phyloP scores from a whole-genome alignment of 306 rosid species.

The Sechiopsis laciniata region DNA sequence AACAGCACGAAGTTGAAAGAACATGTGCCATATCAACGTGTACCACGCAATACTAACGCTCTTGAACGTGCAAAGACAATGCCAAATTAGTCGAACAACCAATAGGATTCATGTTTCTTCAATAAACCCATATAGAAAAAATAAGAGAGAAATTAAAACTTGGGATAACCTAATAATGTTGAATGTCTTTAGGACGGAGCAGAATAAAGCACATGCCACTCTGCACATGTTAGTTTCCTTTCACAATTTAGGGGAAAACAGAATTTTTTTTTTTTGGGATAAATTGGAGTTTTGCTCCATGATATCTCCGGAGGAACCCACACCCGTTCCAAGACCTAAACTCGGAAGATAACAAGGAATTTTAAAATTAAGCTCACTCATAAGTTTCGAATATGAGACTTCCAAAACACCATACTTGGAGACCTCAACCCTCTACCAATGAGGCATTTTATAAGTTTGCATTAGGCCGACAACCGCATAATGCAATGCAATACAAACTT shows the following conservation, averaged over 20 bases:
- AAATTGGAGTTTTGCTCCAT: too few relatives aligned
- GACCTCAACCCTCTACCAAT: too few relatives aligned
- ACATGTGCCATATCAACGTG: constrained; percentile 57
- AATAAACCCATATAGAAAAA: background rate
- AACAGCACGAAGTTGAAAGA: constrained; percentile 65
- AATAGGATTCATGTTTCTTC: background rate
- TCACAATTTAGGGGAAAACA: background rate
- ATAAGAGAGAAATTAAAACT: background rate
- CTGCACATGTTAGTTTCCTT: constrained; percentile 2
- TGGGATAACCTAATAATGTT: background rate
- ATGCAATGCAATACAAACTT: background rate
- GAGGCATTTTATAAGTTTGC: background rate
- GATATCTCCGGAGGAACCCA: too few relatives aligned
- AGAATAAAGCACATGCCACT: background rate
- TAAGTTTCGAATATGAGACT: too few relatives aligned
- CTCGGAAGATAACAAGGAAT: too few relatives aligned
- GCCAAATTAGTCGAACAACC: constrained; percentile 1
- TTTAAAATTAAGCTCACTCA: too few relatives aligned
- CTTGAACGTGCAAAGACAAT: constrained; percentile 36
- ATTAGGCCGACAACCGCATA: background rate
- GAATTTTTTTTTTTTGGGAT: background rate
- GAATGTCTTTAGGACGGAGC: background rate
- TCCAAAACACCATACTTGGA: too few relatives aligned
- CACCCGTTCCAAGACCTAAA: too few relatives aligned
- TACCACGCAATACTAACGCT: background rate